phyloP scores from a whole-genome alignment of 257 asterid genomes.

The Salvia miltiorrhiza region DNA sequence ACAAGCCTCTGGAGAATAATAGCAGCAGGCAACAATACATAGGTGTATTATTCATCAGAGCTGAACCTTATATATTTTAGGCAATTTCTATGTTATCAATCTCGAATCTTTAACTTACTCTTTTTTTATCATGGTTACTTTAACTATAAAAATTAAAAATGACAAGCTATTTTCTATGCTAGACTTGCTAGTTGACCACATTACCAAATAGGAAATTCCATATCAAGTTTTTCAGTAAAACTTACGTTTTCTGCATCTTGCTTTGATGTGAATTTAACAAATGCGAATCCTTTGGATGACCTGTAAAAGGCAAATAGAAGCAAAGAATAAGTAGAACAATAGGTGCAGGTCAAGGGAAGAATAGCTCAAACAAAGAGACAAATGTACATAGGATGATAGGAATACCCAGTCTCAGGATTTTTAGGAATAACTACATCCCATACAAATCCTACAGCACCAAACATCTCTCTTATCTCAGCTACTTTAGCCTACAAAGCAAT shows the following conservation, averaged over 20 bases:
- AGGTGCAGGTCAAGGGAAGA: background rate
- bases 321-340: conserved; percentile 15
- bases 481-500: conserved; percentile 60
- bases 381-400: conserved; percentile 7
- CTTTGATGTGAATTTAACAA: conserved; percentile 84
- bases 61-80: background rate
- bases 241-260: conserved; percentile 83
- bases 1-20: too few relatives aligned
- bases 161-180: conserved; percentile 10
- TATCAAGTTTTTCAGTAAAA: conserved; percentile 10
- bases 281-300: conserved; percentile 84
- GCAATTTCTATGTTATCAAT: conserved; percentile 4
- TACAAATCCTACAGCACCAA: conserved; percentile 69
- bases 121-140: background rate
- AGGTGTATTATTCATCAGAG: too few relatives aligned
- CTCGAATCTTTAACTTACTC: background rate
- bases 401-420: conserved; percentile 76
- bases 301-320: conserved; percentile 42
- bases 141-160: background rate
- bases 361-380: background rate
- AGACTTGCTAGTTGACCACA: conserved; percentile 6
- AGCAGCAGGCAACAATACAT: too few relatives aligned
- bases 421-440: conserved; percentile 94
- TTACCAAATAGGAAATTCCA: conserved; percentile 1
- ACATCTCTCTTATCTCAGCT: conserved; percentile 71